Base-by-base conservation (phyloP, 2,329 filamentous ascomycete genomes). In the Pseudogymnoascus sp. region DNA sequence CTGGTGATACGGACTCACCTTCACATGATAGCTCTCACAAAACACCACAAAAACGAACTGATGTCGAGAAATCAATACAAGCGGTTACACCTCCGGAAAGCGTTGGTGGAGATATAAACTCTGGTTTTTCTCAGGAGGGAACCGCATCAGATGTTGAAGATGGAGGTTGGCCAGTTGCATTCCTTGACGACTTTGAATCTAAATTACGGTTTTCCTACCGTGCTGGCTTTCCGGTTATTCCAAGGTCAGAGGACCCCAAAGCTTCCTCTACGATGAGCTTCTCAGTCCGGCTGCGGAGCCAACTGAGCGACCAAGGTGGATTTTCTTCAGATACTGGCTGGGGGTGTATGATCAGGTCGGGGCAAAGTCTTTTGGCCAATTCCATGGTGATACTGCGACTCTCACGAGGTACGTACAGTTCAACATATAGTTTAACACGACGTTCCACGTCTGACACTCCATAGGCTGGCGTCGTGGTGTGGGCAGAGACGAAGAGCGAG, bases 331-430 rank as follows among this genome's bases (percentile, higher is more conserved):
- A 99, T 74, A 93, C 91, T 8, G 95, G 95, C 61, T 99, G 96
- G 92, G 95, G 95, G 0, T 99, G 95, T 73, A 99, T 99, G 95
- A 97, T 99, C 70, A 83, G 95, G 65, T 97, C 93, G 5, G 95
- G 95, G 3, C 95, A 99, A 78, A 93, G 91, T 71, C 81, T 99
- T 26, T 80, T 99, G 45, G 93, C 93, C 51, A 99, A 97, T 75
- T 83, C 93, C 1, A 80, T 97, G 70, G 77, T 85, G 16, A 82
- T 89, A 63, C 78, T 93, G 59, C 80, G 83, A 40, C 78, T 97
- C 21, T 93, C 95, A 18, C 86, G 95, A 82, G 89, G 90, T 92
- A 80, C 67, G 69, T 63, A 64, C 26, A 26, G 11, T 61, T 26
- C 37, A 26, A 16, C 37, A 39, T 34, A n/a, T 26, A 21, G 29